phyloP scores from a whole-genome alignment of 805 yeast genomes.

The Yamadazyma olivae region DNA sequence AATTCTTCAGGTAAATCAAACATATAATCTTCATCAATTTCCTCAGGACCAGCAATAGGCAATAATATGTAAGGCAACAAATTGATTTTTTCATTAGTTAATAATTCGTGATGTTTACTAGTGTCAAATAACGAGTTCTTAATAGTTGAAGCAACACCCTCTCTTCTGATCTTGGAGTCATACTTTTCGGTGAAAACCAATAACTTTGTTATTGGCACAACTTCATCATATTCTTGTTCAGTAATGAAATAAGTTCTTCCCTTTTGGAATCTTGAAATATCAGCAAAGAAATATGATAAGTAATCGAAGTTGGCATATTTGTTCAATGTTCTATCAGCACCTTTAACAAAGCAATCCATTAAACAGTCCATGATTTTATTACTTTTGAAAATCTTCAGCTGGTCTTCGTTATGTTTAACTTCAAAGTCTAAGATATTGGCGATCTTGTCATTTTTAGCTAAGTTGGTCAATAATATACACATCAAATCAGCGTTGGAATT shows the following conservation, averaged over 20 bases:
- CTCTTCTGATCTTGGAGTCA: conserved; percentile 76
- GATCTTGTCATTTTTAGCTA: conserved; percentile 74
- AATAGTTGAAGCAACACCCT: conserved; percentile 89
- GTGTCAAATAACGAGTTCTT: conserved; percentile 86
- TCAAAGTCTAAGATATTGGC: conserved; percentile 45
- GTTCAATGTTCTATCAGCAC: conserved; percentile 69
- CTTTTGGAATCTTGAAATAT: conserved; percentile 68
- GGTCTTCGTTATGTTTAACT: conserved; percentile 30
- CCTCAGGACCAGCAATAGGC: conserved; percentile 77
- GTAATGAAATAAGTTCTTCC: conserved; percentile 80
- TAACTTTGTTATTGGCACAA: conserved; percentile 78
- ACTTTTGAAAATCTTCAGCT: conserved; percentile 50
- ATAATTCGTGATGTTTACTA: conserved; percentile 56
- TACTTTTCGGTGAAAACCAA: conserved; percentile 80
- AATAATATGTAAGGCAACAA: conserved; percentile 76
- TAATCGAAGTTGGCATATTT: conserved; percentile 76
- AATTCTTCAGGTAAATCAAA: conserved; percentile 86
- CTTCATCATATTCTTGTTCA: conserved; percentile 67
- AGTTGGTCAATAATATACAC: conserved; percentile 79
- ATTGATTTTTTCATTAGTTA: conserved; percentile 63
- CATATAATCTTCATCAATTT: conserved; percentile 79
- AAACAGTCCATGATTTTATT: conserved; percentile 67
- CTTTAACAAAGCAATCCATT: conserved; percentile 87
- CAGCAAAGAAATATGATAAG: conserved; percentile 85
- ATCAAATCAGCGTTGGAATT: conserved; percentile 75